These are phyloP conservation scores for Bidens hawaiensis DNA, from an alignment of 140 eudicot genomes.

Conservation along the genomic window DNA sequence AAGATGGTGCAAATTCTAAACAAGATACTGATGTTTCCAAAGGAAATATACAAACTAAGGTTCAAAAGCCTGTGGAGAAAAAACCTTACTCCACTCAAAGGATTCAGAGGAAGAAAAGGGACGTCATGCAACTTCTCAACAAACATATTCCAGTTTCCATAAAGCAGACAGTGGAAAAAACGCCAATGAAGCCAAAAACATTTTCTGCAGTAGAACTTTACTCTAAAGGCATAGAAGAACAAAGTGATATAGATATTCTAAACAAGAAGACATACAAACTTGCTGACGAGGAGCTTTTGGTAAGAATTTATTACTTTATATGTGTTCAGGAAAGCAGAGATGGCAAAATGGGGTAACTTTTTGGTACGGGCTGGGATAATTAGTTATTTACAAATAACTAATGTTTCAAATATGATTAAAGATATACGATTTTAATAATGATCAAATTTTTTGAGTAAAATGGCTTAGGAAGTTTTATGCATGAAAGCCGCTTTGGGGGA, in stretches of 20 bases:
- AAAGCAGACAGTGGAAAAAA: slow-evolving; percentile 32
- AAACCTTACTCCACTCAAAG: slow-evolving; percentile 38
- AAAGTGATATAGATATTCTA: slow-evolving; percentile 36
- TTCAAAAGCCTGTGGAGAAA: slow-evolving; percentile 44
- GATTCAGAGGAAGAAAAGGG: slow-evolving; percentile 88
- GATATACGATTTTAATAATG: background rate
- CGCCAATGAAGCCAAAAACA: slow-evolving; percentile 38
- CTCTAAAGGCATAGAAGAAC: slow-evolving; percentile 56
- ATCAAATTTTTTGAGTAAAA: background rate
- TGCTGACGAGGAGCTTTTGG: slow-evolving; percentile 73
- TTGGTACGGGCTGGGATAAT: background rate
- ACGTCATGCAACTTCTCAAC: slow-evolving; percentile 62
- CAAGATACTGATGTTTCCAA: slow-evolving; percentile 38
- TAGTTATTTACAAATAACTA: too few species aligned
- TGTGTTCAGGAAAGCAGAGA: slow-evolving; percentile 13
- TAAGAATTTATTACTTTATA: slow-evolving; percentile 29
- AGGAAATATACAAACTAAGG: slow-evolving; percentile 63
- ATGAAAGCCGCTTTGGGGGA: background rate
- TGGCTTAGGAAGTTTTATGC: background rate
- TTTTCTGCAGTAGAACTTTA: slow-evolving; percentile 62
- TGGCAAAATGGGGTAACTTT: slow-evolving; percentile 3
- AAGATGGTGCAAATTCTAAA: slow-evolving; percentile 37
- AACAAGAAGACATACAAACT: slow-evolving; percentile 52
- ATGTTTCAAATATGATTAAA: background rate
- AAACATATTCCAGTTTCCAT: slow-evolving; percentile 46